Percentiles rank a stretch among this genome's conserved stretches.
phyloP scores from a whole-genome alignment of 768 basidiomycete species.

The Hericium alpestre region DNA sequence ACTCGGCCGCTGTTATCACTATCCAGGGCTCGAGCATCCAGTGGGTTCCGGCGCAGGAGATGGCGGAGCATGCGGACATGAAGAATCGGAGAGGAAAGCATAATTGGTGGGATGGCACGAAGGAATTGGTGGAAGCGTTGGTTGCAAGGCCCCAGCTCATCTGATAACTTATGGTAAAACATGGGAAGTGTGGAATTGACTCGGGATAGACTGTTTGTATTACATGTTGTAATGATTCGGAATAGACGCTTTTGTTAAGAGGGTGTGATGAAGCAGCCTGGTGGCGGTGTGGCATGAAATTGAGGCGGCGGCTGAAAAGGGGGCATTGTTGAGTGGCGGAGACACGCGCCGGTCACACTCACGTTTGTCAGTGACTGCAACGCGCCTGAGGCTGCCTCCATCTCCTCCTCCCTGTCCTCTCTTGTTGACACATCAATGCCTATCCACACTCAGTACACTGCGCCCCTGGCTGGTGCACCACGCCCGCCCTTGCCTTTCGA shows the following conservation, averaged over 20 bases:
- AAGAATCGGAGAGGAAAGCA: constrained; percentile 71
- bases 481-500: constrained; percentile 14
- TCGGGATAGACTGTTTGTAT: neutral
- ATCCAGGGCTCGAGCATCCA: constrained; percentile 73
- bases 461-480: constrained; percentile 7
- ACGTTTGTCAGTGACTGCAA: neutral
- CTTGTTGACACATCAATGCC: constrained; percentile 7
- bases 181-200: neutral
- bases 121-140: constrained; percentile 63
- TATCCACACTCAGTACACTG: constrained; percentile 7
- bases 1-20: constrained; percentile 82
- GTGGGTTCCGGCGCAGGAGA: constrained; percentile 78
- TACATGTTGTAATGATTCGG: neutral
- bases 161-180: neutral
- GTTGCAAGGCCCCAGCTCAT: constrained; percentile 54
- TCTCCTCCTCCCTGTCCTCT: neutral
- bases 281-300: neutral
- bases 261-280: neutral
- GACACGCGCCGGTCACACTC: neutral
- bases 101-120: constrained; percentile 68
- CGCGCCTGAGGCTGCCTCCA: constrained; percentile 2
- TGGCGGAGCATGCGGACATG: constrained; percentile 85
- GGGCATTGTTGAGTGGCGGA: neutral
- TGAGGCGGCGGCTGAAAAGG: neutral
- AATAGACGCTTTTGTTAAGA: too few species aligned